phyloP scores from a whole-genome alignment of 345 rosid species.

The Pseudoturritis turrita region DNA sequence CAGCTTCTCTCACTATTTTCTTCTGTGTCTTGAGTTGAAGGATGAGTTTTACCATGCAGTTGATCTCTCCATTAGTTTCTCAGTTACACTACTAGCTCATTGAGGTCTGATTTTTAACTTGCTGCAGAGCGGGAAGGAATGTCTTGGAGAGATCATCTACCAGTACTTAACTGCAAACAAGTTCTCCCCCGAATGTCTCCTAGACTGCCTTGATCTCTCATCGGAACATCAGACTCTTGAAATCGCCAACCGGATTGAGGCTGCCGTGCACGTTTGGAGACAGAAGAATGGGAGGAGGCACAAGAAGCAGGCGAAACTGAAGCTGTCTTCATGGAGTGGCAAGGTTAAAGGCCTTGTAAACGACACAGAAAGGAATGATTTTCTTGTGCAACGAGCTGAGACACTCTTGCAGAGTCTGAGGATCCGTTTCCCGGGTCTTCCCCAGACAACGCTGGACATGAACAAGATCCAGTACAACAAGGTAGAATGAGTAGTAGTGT shows the following conservation, averaged over 20 bases:
- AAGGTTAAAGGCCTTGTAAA: constrained; percentile 83
- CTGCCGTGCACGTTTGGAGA: constrained; percentile 79
- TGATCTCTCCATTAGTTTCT: not conserved
- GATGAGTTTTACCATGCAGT: not conserved
- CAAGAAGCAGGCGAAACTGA: constrained; percentile 36
- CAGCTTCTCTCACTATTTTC: not conserved
- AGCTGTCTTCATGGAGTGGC: constrained; percentile 77
- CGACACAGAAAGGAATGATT: constrained; percentile 50
- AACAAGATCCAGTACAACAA: constrained; percentile 90
- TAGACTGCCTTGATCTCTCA: constrained; percentile 83
- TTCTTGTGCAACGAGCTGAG: constrained; percentile 72
- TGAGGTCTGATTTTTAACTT: not conserved
- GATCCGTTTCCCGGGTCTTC: constrained; percentile 87
- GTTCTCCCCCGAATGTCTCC: constrained; percentile 80
- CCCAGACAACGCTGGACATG: constrained; percentile 92
- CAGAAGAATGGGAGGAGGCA: constrained; percentile 53
- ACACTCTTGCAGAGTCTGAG: constrained; percentile 66
- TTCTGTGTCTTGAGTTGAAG: not conserved
- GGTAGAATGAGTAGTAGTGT: constrained; percentile 31
- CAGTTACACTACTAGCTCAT: not conserved
- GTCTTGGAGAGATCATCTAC: constrained; percentile 79
- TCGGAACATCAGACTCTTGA: constrained; percentile 84
- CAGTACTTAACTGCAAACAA: constrained; percentile 71
- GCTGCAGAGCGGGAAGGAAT: constrained; percentile 65
- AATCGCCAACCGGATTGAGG: constrained; percentile 80